These are phyloP conservation scores for Rauvolfia tetraphylla DNA, from an alignment of 257 asterid species.

Conservation along the genomic window DNA sequence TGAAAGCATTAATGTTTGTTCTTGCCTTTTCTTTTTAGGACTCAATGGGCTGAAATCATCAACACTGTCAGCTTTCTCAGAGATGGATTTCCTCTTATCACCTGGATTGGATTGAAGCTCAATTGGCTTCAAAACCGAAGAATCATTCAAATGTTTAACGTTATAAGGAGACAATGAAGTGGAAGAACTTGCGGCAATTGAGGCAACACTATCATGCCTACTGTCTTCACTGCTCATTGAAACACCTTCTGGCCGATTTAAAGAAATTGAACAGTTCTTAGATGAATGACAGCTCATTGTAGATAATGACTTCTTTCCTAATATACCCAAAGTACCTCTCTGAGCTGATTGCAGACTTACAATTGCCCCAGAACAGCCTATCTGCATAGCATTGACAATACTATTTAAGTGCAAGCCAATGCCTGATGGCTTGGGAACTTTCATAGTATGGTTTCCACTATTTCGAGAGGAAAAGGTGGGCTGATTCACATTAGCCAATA, in stretches of 20 bases:
- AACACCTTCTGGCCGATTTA: constrained; percentile 28
- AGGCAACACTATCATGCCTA: constrained; percentile 21
- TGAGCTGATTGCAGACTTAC: constrained; percentile 42
- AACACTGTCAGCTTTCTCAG: constrained; percentile 29
- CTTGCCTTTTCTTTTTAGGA: constrained; percentile 63
- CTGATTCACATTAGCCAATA: constrained; percentile 30
- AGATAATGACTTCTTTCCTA: constrained; percentile 39
- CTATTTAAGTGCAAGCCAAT: constrained; percentile 79
- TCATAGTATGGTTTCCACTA: constrained; percentile 24
- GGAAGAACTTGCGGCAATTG: constrained; percentile 25
- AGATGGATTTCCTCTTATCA: constrained; percentile 30
- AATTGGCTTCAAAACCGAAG: constrained; percentile 31
- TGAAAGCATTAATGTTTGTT: background rate
- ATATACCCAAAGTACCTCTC: constrained; percentile 34
- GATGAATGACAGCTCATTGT: constrained; percentile 20
- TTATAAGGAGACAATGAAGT: constrained; percentile 25
- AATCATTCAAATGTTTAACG: constrained; percentile 29
- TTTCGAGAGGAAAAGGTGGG: constrained; percentile 27
- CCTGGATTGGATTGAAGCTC: constrained; percentile 35
- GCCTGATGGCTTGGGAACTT: constrained; percentile 56
- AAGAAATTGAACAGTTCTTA: constrained; percentile 32
- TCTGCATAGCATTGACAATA: constrained; percentile 41
- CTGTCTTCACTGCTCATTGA: constrained; percentile 26
- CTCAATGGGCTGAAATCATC: constrained; percentile 40
- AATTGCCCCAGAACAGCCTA: constrained; percentile 43